phyloP scores from a whole-genome alignment of 495 filamentous ascomycete genomes.

The Penicillium paxilli region DNA sequence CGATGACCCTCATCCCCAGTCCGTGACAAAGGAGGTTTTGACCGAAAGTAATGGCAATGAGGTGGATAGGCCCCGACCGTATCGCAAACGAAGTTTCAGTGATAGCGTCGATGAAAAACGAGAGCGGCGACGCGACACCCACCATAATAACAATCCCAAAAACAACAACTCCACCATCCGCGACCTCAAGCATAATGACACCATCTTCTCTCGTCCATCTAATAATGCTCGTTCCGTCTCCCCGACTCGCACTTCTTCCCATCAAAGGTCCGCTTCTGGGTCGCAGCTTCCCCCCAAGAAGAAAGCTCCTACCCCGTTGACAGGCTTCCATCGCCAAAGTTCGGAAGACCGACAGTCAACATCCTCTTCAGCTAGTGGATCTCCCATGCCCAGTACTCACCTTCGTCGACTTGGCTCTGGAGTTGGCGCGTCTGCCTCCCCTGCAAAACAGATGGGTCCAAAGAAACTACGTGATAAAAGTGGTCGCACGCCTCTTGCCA shows the following conservation, averaged over 20 bases:
- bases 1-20: constrained; percentile 28
- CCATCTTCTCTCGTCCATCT: constrained; percentile 29
- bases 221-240: constrained; percentile 63
- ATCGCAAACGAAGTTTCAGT: constrained; percentile 45
- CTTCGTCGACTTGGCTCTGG: constrained; percentile 63
- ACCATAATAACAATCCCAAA: too few relatives aligned
- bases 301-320: constrained; percentile 50
- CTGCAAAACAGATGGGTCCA: constrained; percentile 64
- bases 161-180: constrained; percentile 4
- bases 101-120: constrained; percentile 40
- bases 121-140: constrained; percentile 26
- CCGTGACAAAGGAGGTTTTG: constrained; percentile 23
- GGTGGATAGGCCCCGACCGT: constrained; percentile 19
- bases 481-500: constrained; percentile 80
- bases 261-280: constrained; percentile 63
- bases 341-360: constrained; percentile 71
- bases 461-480: constrained; percentile 85
- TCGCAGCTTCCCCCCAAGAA: constrained; percentile 49
- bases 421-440: constrained; percentile 58
- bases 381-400: constrained; percentile 67
- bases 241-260: constrained; percentile 55
- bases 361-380: constrained; percentile 71
- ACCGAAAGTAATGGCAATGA: constrained; percentile 17
- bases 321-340: constrained; percentile 41
- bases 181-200: constrained; percentile 30